Evolutionary conservation across 371 early-diverging fungal species (phyloP).

Genomic region (Capillidium heterosporum): DNA sequence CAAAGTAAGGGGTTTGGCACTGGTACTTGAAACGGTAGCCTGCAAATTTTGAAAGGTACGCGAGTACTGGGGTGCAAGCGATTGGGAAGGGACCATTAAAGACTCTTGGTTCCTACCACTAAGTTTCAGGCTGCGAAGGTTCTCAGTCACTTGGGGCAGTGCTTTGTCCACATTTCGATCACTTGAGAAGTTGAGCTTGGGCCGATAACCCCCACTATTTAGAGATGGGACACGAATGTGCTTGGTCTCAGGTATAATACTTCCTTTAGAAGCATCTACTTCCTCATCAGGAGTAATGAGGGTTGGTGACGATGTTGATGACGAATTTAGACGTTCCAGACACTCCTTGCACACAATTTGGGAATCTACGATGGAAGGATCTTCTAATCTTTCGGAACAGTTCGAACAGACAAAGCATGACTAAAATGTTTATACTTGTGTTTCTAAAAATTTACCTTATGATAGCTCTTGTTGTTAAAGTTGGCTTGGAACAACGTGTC

Average conservation of each 20-base stretch:
- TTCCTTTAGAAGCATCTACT: background rate
- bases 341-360: background rate
- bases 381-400: background rate
- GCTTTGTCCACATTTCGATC: background rate
- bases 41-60: slow-evolving; percentile 3
- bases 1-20: background rate
- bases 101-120: background rate
- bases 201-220: background rate
- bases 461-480: background rate
- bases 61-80: background rate
- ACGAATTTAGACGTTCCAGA: background rate
- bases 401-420: background rate
- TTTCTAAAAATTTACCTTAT: background rate
- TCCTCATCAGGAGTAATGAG: background rate
- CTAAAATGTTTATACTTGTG: background rate
- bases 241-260: background rate
- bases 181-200: background rate
- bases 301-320: background rate
- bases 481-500: background rate
- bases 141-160: background rate
- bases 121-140: background rate
- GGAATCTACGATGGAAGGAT: background rate
- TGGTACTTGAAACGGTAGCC: background rate
- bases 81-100: background rate
- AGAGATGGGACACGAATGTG: background rate